These are phyloP conservation scores for Globisporangium cylindrosporum DNA, from an alignment of 352 stramenopile genomes.

Conservation along the genomic window DNA sequence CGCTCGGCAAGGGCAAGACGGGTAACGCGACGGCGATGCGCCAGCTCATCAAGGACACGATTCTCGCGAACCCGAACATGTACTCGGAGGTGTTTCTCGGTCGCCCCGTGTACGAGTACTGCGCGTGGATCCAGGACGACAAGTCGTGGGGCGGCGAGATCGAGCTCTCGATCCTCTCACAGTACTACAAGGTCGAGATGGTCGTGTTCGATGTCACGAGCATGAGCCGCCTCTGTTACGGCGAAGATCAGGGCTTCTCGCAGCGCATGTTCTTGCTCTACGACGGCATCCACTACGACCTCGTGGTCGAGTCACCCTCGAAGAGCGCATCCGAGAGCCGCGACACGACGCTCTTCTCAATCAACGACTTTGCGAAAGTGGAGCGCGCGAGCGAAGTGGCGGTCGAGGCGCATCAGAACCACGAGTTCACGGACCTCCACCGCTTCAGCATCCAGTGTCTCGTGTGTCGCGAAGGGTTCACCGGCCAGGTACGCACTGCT, in stretches of 20 bases:
- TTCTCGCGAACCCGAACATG: conserved; percentile 47
- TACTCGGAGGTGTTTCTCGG: conserved; percentile 83
- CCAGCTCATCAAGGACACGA: conserved; percentile 70
- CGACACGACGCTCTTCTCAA: conserved; percentile 67
- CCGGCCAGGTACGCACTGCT: conserved; percentile 42
- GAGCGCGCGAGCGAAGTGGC: conserved; percentile 78
- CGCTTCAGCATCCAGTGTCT: conserved; percentile 76
- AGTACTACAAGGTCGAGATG: conserved; percentile 76
- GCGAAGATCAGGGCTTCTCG: conserved; percentile 76
- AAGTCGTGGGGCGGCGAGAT: conserved; percentile 87
- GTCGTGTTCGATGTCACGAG: conserved; percentile 85
- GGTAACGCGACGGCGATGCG: conserved; percentile 62
- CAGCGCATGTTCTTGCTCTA: conserved; percentile 86
- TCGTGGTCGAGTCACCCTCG: conserved; percentile 63
- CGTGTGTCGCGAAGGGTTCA: conserved; percentile 57
- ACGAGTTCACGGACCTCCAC: conserved; percentile 76
- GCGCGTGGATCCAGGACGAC: conserved; percentile 78
- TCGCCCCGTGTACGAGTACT: conserved; percentile 76
- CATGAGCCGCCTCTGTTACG: conserved; percentile 82
- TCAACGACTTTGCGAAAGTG: conserved; percentile 85
- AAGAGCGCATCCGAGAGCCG: conserved; percentile 42
- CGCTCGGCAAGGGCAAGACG: conserved; percentile 58
- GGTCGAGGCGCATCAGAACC: conserved; percentile 80
- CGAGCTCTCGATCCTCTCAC: conserved; percentile 81
- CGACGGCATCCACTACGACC: conserved; percentile 85